Evolutionary conservation across 2,329 filamentous ascomycete species (phyloP), one percentile per base, ranked within the genome.

Genomic region (Fusarium sp.): DNA sequence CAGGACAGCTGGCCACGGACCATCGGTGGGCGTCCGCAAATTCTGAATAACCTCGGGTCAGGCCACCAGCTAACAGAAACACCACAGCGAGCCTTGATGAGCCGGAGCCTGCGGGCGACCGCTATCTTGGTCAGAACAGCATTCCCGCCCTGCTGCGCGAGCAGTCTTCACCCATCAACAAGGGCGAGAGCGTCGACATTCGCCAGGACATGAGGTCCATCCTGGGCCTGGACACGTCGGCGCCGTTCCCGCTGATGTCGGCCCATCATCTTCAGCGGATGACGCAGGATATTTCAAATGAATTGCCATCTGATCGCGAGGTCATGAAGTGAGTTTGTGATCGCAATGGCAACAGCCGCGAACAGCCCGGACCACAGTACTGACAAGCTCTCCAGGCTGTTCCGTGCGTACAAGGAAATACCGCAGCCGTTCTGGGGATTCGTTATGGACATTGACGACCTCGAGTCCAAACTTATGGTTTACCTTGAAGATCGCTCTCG

Each of bases 381-480:
- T 72, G 31, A 67, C 68, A 64, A 58, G 31, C 25, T 38, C 50
- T 33, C 8, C 62, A 90, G 88, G 72, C 80, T 89, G 6, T 90
- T 90, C 73, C 84, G 86, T 46, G 87, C 87, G 2, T 90, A 90
- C 79, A 90, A 90, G 75, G 87, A 90, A 73, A 88, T 89, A 23
- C 86, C 88, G 2, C 88, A 90, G 53, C 87, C 87, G 1, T 90
- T 90, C 70, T 90, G 88, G 88, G 88, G 88, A 1, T 88, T 90
- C 54, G 86, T 90, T 16, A 84, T 89, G 62, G 88, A 90, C 69
- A 87, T 90, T 58, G 87, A 89, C 61, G 88, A 89, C 58, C 84
- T 90, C 27, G 88, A 90, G 71, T 85, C 86, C 4, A 87, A 85
- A 65, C 81, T 90, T 50, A 89, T 90, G 83, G 82, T 88, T 20